Evolutionary conservation across 1,284 basidiomycete genomes (phyloP), one percentile per base, ranked within the genome.

Genomic region (Coniophora puteana): DNA sequence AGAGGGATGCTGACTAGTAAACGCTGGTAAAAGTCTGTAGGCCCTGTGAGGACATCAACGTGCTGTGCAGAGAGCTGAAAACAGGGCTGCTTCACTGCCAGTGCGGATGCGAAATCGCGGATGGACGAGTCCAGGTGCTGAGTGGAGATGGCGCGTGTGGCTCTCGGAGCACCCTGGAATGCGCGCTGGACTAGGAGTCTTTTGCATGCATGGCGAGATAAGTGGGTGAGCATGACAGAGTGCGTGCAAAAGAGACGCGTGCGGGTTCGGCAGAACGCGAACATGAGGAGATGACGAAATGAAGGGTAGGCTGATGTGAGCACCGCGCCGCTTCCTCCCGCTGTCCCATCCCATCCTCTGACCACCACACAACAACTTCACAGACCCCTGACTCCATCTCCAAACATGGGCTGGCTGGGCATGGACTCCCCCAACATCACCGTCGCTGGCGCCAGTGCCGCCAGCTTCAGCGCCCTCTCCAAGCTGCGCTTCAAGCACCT

Each of bases 51-150:
- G 0, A 76, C 59, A 25, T 58, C 57, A 8, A 74, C 46, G 22
- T 58, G 54, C 7, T 51, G 48, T 2, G 70, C 55, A 18, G 52
- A 44, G 38, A 72, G 43, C 0, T 53, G 36, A 30, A 68, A 63
- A 47, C 65, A 65, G 43, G 73, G 71, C 42, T 71, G 72, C 21
- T 53, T 58, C 13, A 59, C 50, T 12, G 55, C 51, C 26, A 78
- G 53, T 24, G 53, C 49, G 5, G 58, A 46, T 1, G 63, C 54
- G 38, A 74, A 64, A 18, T 62, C 63, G 25, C 56, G 61, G 36
- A 73, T 57, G n/a, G 60, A 54, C 8, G 64, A 55, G 46, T 69
- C 52, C 18, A 49, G 30, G 23, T 27, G 30, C 5, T 41, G 8
- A 2, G 26, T 37, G 14, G 42, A 41, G 4, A 50, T 36, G 31